These are phyloP conservation scores for Mycosphaerella sp. DNA, from an alignment of 2,329 filamentous ascomycete species.

Conservation along the genomic window DNA sequence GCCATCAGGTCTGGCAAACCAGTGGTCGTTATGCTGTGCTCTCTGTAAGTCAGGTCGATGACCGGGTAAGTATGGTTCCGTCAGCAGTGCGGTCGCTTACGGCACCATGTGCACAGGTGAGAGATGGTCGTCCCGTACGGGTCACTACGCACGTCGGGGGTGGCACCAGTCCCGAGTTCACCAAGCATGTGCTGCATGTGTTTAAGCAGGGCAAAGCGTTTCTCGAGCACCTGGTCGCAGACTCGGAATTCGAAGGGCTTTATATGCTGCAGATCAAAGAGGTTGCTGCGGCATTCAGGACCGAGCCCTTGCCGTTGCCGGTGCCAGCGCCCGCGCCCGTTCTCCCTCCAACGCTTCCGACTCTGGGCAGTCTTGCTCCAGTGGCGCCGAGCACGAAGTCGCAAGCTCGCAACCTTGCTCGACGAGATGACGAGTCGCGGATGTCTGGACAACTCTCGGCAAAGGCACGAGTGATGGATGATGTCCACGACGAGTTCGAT, in stretches of 20 bases:
- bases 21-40: conserved; percentile 11
- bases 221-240: conserved; percentile 2
- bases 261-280: conserved; percentile 8
- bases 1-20: not conserved
- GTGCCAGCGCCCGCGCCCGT: not conserved
- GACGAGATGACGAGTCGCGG: not conserved
- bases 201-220: not conserved
- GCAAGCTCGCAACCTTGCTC: not conserved
- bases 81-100: not conserved
- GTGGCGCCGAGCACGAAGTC: not conserved
- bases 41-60: conserved; percentile 1
- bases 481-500: conserved; percentile 7
- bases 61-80: not conserved
- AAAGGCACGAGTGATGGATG: not conserved
- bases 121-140: conserved; percentile 1
- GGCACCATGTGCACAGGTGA: not conserved
- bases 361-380: not conserved
- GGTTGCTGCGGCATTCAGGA: conserved; percentile 6
- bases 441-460: not conserved
- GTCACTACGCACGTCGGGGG: conserved; percentile 7
- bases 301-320: not conserved
- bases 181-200: conserved; percentile 6
- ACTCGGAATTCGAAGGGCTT: conserved; percentile 4
- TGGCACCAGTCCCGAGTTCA: conserved; percentile 2
- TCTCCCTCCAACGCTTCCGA: not conserved